Evolutionary conservation across 208 protist genomes (phyloP), one percentile per base, ranked within the genome.

Genomic region (Trypanosomatidae sp.): DNA sequence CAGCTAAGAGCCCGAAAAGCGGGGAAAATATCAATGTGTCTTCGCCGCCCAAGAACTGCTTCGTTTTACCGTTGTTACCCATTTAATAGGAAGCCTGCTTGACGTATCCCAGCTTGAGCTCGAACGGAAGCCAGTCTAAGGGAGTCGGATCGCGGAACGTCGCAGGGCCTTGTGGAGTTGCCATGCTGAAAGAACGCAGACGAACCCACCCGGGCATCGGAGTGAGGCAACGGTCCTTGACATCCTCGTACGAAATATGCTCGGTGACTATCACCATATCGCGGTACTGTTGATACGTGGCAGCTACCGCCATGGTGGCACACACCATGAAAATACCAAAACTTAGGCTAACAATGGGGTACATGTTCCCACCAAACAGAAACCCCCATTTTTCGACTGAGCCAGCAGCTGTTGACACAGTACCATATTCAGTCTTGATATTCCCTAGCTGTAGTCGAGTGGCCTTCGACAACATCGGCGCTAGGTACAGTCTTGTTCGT

Each of bases 351-450:
- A 96, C 64, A 8, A 94, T 33, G 17, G 92, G 92, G 70, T 96
- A 95, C 9, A 75, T 80, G 43, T 80, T 69, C 19, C 76, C 83
- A 39, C 85, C 86, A 55, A 91, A 89, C 41, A 96, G 62, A 72
- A 92, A 94, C 6, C 92, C 92, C 92, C 92, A 96, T 72, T 96
- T 96, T 74, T 96, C 90, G 10, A 71, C 70, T 7, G 92, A 96
- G 6, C 92, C 92, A n/a, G 92, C 90, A 49, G 92, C 92, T 12
- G 90, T 95, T 8, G 90, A 91, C 6, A 92, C 84, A 41, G 77
- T 88, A 8, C 92, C 92, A 73, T 93, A 92, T 62, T 96, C 90
- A 17, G 90, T 95, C 80, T 96, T 95, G 36, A 96, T 82, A 69
- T 96, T 96, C 44, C 92, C 92, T 85, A 96, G 56, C 69, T 96